Evolutionary conservation across 83 land plant genomes (phyloP).

Genomic region (Thuja plicata): DNA sequence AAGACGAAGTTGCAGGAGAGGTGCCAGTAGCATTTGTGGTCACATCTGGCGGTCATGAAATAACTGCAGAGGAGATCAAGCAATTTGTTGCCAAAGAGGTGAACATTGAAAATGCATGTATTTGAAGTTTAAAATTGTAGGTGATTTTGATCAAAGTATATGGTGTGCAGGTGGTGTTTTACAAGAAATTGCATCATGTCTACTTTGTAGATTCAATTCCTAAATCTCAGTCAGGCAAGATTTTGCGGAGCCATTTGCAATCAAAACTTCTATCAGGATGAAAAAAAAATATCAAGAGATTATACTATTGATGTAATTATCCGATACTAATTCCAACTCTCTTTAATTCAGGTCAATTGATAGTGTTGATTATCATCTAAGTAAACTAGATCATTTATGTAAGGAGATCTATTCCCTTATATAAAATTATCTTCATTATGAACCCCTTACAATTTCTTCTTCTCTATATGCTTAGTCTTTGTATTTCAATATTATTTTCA

Average conservation of each 20-base stretch:
- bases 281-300: too few species aligned
- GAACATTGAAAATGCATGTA: neutral
- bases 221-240: conserved; percentile 78
- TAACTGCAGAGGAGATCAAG: conserved; percentile 75
- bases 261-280: neutral
- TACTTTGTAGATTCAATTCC: conserved; percentile 70
- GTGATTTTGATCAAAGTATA: neutral
- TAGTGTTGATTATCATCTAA: too few species aligned
- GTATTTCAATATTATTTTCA: too few species aligned
- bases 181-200: conserved; percentile 73
- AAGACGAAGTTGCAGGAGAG: conserved; percentile 77
- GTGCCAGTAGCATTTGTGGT: conserved; percentile 82
- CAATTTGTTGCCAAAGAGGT: conserved; percentile 73
- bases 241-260: conserved; percentile 29
- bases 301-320: too few species aligned
- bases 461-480: too few species aligned
- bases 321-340: too few species aligned
- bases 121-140: neutral
- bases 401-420: too few species aligned
- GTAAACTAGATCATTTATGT: too few species aligned
- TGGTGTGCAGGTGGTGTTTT: conserved; percentile 71
- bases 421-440: too few species aligned
- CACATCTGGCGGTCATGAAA: conserved; percentile 30
- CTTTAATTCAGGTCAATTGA: too few species aligned
- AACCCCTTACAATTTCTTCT: too few species aligned